Base-by-base conservation (phyloP, 2,329 filamentous ascomycete species). In the Ophiosphaerella korrae region DNA sequence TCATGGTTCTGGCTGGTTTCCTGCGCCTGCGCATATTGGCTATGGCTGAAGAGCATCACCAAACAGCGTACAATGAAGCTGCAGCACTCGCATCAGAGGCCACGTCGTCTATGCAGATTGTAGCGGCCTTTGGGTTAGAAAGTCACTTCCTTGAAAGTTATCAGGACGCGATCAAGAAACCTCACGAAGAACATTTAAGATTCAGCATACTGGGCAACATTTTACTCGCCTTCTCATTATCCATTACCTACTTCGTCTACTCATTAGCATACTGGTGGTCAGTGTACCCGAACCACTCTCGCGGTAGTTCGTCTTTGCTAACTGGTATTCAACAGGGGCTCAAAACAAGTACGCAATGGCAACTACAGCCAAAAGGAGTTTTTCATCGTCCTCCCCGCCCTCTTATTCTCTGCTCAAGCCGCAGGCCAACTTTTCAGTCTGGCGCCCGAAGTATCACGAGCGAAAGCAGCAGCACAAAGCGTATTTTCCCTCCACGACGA, bases 1-100 rank as follows among this genome's bases (percentile, higher is more conserved):
- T 81, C 32, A 78, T 81, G 72, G 55, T 80, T 5, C 55, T 77
- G 0, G 74, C 73, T 18, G 79, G 79, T 0, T 81, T 76, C 52
- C 62, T 78, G 16, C 73, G 79, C 35, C 69, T 81, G 9, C 73
- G 76, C 5, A 75, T 81, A 3, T 68, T 81, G 12, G 80, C 83
- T 2, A 78, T 81, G 33, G 85, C 87, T 41, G 84, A 89, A 54
- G 79, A 82, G 48, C 81, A 82, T 12, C 85, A 88, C 57, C 82
- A 85, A 35, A 82, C 80, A 21, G 85, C 87, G 2, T 90, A 87
- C 58, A 80, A 82, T 6, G 80, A 81, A 37, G 85, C 87, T 2
- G 82, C 86, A 13, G 80, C 82, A 5, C 81, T 89, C 44, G 86
- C 86, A 1, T 84, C 85, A 5, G 87, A 90, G 59, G 86, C 86